These are phyloP conservation scores for Naegleria lovaniensis DNA, from an alignment of 208 protist species.

Conservation along the genomic window DNA sequence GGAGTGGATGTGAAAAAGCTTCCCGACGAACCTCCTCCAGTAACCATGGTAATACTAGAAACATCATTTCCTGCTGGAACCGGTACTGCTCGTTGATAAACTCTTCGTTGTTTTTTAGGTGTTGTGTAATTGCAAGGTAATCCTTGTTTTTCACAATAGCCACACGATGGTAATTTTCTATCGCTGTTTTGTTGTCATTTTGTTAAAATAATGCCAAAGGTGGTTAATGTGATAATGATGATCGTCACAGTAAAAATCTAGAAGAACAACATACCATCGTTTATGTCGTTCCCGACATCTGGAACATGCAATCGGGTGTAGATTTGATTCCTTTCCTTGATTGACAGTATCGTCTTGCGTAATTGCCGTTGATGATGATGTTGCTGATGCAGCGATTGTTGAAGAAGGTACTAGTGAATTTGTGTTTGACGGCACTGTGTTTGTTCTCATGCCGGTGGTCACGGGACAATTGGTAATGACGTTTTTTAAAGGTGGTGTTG, in stretches of 20 bases:
- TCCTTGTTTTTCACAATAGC: slow-evolving; percentile 1
- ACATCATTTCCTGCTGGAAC: neutral
- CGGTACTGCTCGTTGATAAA: neutral
- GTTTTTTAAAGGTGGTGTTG: too few species aligned
- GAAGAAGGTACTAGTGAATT: too few species aligned
- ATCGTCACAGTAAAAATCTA: too few species aligned
- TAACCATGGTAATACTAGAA: neutral
- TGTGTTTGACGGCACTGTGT: too few species aligned
- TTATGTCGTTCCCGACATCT: neutral
- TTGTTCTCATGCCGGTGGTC: too few species aligned
- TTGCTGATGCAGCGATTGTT: neutral
- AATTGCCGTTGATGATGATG: neutral
- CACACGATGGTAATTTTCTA: neutral
- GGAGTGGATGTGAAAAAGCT: neutral
- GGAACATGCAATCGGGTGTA: neutral
- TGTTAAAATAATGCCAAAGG: too few species aligned
- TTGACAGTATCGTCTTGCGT: neutral
- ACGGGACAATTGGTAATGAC: too few species aligned
- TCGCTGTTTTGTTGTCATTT: neutral
- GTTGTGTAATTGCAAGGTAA: neutral
- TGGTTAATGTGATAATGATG: too few species aligned
- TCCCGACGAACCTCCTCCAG: neutral
- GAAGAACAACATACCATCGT: neutral
- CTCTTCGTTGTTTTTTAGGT: neutral
- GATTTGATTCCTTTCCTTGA: neutral